A percentile compares a stretch with the other conserved stretches of the same genome.
Conservation (phyloP, 2,329 filamentous ascomycete species). For the Penicillium sp. region DNA sequence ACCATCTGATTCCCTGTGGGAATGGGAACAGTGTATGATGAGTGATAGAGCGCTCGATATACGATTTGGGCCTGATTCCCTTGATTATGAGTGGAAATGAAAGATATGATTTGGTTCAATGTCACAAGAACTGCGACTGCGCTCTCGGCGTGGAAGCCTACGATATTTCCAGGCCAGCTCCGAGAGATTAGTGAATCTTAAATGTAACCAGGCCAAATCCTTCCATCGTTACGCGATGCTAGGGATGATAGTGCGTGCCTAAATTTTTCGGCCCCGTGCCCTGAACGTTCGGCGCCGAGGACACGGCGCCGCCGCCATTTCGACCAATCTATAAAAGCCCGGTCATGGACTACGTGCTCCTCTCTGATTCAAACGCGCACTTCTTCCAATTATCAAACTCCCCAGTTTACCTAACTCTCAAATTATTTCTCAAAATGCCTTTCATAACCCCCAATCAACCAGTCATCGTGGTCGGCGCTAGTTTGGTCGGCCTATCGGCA, state of each 20-base stretch:
- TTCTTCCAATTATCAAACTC: neutral
- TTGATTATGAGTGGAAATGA: too few relatives aligned
- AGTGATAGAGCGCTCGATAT: neutral
- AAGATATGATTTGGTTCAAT: too few relatives aligned
- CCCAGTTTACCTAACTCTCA: neutral
- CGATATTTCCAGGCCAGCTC: too few relatives aligned
- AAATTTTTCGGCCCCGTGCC: neutral
- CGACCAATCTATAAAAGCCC: neutral
- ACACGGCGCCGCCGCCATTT: neutral
- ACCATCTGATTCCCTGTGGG: neutral
- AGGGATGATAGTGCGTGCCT: neutral
- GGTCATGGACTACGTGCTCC: neutral
- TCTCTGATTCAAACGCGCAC: neutral
- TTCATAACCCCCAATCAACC: slow-evolving; percentile 4
- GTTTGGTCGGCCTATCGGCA: slow-evolving; percentile 44
- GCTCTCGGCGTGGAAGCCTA: too few relatives aligned
- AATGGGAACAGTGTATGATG: neutral
- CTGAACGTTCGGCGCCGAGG: neutral
- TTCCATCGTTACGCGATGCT: neutral
- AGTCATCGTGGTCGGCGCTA: slow-evolving; percentile 45
- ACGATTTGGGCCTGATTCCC: neutral
- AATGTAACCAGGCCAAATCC: too few relatives aligned
- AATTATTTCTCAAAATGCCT: neutral
- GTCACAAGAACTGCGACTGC: too few relatives aligned
- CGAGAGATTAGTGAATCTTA: too few relatives aligned